These are phyloP conservation scores for Fusarium udum DNA, from an alignment of 2,329 filamentous ascomycete genomes.

Conservation along the genomic window DNA sequence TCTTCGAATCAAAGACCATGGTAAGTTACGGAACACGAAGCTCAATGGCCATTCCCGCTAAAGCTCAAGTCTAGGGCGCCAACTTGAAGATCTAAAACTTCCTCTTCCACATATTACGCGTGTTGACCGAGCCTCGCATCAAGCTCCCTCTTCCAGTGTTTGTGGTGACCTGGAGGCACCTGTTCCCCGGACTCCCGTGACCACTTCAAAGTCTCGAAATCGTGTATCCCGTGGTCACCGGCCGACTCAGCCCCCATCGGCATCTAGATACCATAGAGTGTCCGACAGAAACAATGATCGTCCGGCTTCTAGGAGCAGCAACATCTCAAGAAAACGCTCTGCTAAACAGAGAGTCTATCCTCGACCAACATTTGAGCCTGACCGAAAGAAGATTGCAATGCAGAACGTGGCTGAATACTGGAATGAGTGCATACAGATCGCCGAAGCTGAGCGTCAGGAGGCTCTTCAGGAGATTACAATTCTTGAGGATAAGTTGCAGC, in stretches of 20 bases:
- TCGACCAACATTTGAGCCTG: slow-evolving; percentile 12
- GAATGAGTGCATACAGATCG: slow-evolving; percentile 48
- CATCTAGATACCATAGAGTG: neutral
- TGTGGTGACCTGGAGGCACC: slow-evolving; percentile 49
- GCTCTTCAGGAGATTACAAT: slow-evolving; percentile 41
- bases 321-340: slow-evolving; percentile 47
- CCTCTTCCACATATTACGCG: slow-evolving; percentile 15
- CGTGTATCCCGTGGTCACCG: slow-evolving; percentile 1
- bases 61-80: neutral
- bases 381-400: slow-evolving; percentile 47
- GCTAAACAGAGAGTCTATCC: slow-evolving; percentile 18
- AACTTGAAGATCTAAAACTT: slow-evolving; percentile 10
- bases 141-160: slow-evolving; percentile 32
- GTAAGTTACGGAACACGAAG: neutral
- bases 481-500: slow-evolving; percentile 39
- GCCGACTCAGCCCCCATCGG: neutral
- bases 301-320: slow-evolving; percentile 46
- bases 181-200: slow-evolving; percentile 32
- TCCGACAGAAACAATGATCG: slow-evolving; percentile 15
- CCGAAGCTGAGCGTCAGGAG: slow-evolving; percentile 44
- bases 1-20: neutral
- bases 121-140: neutral
- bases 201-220: neutral
- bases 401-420: slow-evolving; percentile 45
- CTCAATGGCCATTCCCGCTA: neutral